Evolutionary conservation across 768 basidiomycete species (phyloP), one percentile per base, ranked within the genome.

Genomic region (Trametes maxima): DNA sequence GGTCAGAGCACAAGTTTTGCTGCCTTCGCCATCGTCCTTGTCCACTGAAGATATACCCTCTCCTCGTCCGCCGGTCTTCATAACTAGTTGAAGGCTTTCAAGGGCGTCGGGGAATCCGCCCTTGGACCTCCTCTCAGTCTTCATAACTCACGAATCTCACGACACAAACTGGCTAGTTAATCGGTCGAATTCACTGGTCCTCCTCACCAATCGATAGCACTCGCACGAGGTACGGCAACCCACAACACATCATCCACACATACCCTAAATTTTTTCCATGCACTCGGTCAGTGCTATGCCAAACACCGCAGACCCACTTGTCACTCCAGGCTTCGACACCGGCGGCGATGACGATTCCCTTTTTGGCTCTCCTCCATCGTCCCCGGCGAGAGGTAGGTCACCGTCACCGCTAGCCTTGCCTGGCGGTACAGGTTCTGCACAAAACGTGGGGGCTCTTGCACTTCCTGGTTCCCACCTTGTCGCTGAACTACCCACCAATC

Each of bases 381-480:
- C 89, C 53, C 85, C 86, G 62, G 67, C 67, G 64, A 78, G 77
- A 87, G 88, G 87, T 87, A 90, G 88, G 87, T 87, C 86, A 77
- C 83, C 83, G 66, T 84, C 84, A 62, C 84, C 83, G 65, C 75
- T 86, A 72, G 86, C 86, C 54, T 78, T 89, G 49, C 85, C 87
- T 68, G 77, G 80, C 68, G 73, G 75, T 63, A 62, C 71, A 64
- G 68, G 73, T 75, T 75, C 78, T 76, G 77, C 81, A 86, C 82
- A 89, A 89, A 92, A 93, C 84, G 91, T 93, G 90, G 90, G 90
- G 90, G 88, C 90, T 89, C 92, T 92, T 92, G 91, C 91, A 92
- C 91, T 92, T 90, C 89, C 89, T 92, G 91, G 90, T 85, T 90
- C 89, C 90, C 90, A 89, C 80, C 81, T 79, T 76, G 80, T 79